Base-by-base conservation (phyloP, 75 land plant species). In the Pinus taeda region DNA sequence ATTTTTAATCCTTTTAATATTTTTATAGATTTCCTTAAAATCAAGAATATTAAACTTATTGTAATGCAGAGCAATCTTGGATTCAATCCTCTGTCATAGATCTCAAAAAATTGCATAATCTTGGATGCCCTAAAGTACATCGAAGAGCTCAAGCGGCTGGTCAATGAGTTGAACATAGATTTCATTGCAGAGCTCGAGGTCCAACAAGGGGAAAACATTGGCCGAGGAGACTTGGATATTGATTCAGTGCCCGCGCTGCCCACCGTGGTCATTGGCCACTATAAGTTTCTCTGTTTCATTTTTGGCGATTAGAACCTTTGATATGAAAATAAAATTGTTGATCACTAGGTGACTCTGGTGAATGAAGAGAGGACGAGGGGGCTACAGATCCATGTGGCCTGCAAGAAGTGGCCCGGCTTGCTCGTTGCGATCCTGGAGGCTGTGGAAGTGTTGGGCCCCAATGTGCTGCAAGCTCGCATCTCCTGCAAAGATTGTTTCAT, bases 381-480 rank as follows among this genome's bases (percentile, higher is more conserved):
- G 5, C 88, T 88, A 22, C 77, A 77, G 5, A 85, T 90, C 17
- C 85, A 87, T 64, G 90, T 90, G 20, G 83, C 66, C 56, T 81
- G 77, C 8, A 75, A 76, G 57, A 85, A 72, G 42, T 80, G 57
- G 30, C 88, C 88, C 2, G 90, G 90, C 9, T 62, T 88, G 81
- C 88, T 90, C 3, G 83, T 90, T 13, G 83, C 86, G 0, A 58
- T 85, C 21, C 37, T 90, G 42, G 92, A 90, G 56, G 83, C 92
- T 13, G 88, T 90, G 63, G 92, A 90, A 24, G 86, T 85, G 37
- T 58, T 90, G 60, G 81, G 87, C 1, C 90, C 88, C 29, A 77
- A 80, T 59, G 85, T 90, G 61, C 78, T 85, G 57, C 83, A 90
- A 56, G 92, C 92, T 57, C 81, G 84, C 84, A 83, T 83, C 80